A percentile compares a stretch with the other conserved stretches of the same genome.
phyloP scores from a whole-genome alignment of 1,284 basidiomycete genomes.

The Trametes versicolor region DNA sequence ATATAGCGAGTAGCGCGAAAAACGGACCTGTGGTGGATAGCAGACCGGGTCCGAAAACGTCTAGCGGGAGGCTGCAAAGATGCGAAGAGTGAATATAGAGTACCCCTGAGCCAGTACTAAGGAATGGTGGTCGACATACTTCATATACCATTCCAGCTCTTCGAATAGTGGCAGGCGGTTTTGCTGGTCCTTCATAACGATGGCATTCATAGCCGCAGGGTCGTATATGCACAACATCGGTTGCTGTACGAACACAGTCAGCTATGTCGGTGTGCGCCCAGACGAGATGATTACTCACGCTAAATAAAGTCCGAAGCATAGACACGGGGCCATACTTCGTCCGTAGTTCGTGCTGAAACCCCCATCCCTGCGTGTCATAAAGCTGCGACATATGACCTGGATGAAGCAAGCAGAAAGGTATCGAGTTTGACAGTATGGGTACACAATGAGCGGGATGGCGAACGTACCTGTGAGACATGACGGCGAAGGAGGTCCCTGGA shows the following conservation, averaged over 20 bases:
- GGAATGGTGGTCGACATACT: slow-evolving; percentile 10
- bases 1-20: not conserved
- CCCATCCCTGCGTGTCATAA: slow-evolving; percentile 29
- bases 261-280: not conserved
- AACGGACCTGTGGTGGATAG: slow-evolving; percentile 9
- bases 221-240: slow-evolving; percentile 20
- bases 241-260: slow-evolving; percentile 2
- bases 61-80: not conserved
- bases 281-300: slow-evolving; percentile 1
- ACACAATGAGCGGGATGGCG: not conserved
- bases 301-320: slow-evolving; percentile 24
- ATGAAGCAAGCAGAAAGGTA: no score
- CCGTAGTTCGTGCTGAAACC: slow-evolving; percentile 28
- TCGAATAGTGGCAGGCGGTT: slow-evolving; percentile 19
- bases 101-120: not conserved
- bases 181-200: slow-evolving; percentile 26
- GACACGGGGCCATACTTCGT: slow-evolving; percentile 36
- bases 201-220: slow-evolving; percentile 21
- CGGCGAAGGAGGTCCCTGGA: slow-evolving; percentile 33
- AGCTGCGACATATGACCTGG: slow-evolving; percentile 29
- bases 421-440: not conserved
- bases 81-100: not conserved
- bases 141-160: slow-evolving; percentile 15
- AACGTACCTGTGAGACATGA: slow-evolving; percentile 13
- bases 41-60: slow-evolving; percentile 7